Percentiles rank a stretch among this genome's conserved stretches.
Evolutionary conservation across 352 stramenopile genomes (phyloP).

Genomic region (Phytophthora aleatoria): DNA sequence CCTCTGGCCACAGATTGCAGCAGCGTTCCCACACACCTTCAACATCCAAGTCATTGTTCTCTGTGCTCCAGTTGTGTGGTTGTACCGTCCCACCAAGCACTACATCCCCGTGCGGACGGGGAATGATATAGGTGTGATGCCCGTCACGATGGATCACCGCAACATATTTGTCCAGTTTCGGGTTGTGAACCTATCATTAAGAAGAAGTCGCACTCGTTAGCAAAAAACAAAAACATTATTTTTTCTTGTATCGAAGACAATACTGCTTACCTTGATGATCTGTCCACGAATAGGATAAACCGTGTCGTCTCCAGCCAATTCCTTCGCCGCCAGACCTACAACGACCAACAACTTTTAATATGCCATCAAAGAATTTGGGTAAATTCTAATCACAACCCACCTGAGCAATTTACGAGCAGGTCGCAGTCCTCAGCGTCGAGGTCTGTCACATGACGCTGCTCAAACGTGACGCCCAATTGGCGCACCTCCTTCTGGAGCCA

Average conservation of each 20-base stretch:
- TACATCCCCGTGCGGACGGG: conserved; percentile 59
- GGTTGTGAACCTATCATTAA: conserved; percentile 39
- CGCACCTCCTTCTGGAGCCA: conserved; percentile 55
- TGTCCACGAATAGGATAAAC: conserved; percentile 68
- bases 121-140: conserved; percentile 74
- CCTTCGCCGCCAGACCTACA: conserved; percentile 45
- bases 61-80: conserved; percentile 55
- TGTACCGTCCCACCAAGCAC: conserved; percentile 71
- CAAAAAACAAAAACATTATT: background rate
- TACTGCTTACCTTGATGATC: conserved; percentile 49
- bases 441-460: conserved; percentile 40
- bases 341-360: background rate
- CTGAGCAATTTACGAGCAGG: conserved; percentile 69
- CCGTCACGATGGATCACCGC: conserved; percentile 50
- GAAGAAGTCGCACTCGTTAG: background rate
- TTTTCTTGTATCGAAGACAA: background rate
- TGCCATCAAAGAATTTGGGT: background rate
- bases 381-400: conserved; percentile 9
- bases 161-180: conserved; percentile 52
- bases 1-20: conserved; percentile 43
- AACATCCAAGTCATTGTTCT: conserved; percentile 47
- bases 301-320: conserved; percentile 48
- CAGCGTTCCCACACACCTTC: conserved; percentile 58
- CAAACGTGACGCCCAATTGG: conserved; percentile 50
- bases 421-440: conserved; percentile 52